Conservation (phyloP, 179 eudicot genomes). For the Carnegiea gigantea region DNA sequence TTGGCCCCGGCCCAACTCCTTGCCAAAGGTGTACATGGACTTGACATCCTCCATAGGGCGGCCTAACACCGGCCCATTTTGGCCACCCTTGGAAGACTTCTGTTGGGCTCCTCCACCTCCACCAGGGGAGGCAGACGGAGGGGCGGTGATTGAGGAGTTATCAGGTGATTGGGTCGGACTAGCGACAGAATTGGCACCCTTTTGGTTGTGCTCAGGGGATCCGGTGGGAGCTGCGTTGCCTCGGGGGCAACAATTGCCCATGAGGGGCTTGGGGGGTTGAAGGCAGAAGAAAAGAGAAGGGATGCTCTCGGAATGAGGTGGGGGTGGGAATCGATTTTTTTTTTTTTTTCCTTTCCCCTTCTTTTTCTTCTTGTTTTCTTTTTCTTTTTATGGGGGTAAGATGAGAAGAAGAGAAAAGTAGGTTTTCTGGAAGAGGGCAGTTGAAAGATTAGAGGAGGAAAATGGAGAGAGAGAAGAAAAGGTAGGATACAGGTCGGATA, state of each 20-base stretch:
- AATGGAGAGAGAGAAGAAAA: conserved; percentile 8
- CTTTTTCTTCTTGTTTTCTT: not conserved
- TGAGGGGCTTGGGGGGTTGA: conserved; percentile 26
- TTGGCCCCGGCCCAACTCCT: conserved; percentile 75
- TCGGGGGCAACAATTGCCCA: conserved; percentile 62
- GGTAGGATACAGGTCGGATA: conserved; percentile 23
- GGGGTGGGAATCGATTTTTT: not conserved
- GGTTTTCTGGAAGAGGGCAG: conserved; percentile 18
- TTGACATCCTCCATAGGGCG: conserved; percentile 72
- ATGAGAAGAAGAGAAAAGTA: conserved; percentile 6
- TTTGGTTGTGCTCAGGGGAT: conserved; percentile 19
- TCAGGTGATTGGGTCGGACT: conserved; percentile 19
- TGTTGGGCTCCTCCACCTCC: not conserved
- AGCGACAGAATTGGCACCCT: not conserved
- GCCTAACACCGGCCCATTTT: conserved; percentile 56
- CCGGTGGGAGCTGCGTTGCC: conserved; percentile 36
- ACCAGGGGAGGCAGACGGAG: conserved; percentile 28
- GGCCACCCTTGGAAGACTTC: conserved; percentile 9
- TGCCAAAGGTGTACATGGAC: conserved; percentile 50
- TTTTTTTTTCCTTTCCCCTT: not conserved
- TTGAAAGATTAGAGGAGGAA: conserved; percentile 22
- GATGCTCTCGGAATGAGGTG: conserved; percentile 16
- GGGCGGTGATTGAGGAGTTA: not conserved
- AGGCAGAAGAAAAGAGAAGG: not conserved
- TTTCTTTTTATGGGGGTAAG: conserved; percentile 9